Percentiles rank a stretch among this genome's conserved stretches.
These are phyloP conservation scores for Claviceps sp. DNA, from an alignment of 2,329 filamentous ascomycete genomes.

Conservation along the genomic window DNA sequence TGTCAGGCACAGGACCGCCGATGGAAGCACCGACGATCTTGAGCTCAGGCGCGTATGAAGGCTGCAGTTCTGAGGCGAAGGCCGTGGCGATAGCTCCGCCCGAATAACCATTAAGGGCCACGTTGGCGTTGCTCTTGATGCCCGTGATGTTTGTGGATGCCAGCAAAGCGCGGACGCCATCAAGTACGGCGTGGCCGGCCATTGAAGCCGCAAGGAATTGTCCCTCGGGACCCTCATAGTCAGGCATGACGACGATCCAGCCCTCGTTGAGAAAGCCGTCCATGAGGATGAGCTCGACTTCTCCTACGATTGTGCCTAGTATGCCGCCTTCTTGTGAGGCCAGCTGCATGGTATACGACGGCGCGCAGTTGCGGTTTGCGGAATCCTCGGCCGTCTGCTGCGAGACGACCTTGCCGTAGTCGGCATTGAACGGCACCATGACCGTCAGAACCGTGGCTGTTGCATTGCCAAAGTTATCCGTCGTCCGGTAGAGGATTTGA, in stretches of 20 bases:
- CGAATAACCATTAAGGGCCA: slow-evolving; percentile 30
- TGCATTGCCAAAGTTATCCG: slow-evolving; percentile 20
- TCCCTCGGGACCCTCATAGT: slow-evolving; percentile 30
- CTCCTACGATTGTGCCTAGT: slow-evolving; percentile 19
- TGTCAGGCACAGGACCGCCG: slow-evolving; percentile 11
- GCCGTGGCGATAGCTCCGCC: slow-evolving; percentile 9
- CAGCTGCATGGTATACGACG: slow-evolving; percentile 13
- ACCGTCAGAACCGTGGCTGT: slow-evolving; percentile 25
- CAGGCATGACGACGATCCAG: slow-evolving; percentile 37
- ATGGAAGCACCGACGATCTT: slow-evolving; percentile 9
- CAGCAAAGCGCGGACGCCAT: slow-evolving; percentile 28
- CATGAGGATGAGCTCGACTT: slow-evolving; percentile 12
- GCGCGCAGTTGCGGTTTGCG: slow-evolving; percentile 21
- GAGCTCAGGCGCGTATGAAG: slow-evolving; percentile 11
- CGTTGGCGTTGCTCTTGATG: slow-evolving; percentile 16
- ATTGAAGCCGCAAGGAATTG: slow-evolving; percentile 27
- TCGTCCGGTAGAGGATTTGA: slow-evolving; percentile 28
- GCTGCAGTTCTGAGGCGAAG: slow-evolving; percentile 5
- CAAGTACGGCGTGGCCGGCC: slow-evolving; percentile 28
- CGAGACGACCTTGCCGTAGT: slow-evolving; percentile 21
- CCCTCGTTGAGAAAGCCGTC: slow-evolving; percentile 24
- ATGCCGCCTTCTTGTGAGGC: slow-evolving; percentile 14
- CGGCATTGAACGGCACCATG: slow-evolving; percentile 20
- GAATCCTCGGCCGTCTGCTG: slow-evolving; percentile 29
- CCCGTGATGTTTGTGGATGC: slow-evolving; percentile 13